Evolutionary conservation across 768 basidiomycete species (phyloP).

Genomic region (Trametes maxima): DNA sequence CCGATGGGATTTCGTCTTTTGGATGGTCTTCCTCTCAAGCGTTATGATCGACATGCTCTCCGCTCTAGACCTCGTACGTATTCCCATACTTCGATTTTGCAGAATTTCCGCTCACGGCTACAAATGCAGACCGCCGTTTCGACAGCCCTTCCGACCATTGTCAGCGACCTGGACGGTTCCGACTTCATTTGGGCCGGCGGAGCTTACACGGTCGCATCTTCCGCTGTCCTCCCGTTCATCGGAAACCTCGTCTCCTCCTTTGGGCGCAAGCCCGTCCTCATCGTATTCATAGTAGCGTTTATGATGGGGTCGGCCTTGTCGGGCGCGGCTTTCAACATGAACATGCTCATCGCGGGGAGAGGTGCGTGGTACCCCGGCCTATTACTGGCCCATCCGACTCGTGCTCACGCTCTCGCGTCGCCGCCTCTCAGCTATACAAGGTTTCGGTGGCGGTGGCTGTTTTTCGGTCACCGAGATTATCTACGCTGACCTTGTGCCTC

Average conservation of each 20-base stretch:
- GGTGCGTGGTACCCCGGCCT: conserved; percentile 35
- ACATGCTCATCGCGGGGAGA: conserved; percentile 43
- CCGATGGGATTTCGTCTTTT: conserved; percentile 12
- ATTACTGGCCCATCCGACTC: conserved; percentile 44
- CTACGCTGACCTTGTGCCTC: conserved; percentile 29
- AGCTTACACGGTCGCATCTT: conserved; percentile 38
- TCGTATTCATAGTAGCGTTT: conserved; percentile 36
- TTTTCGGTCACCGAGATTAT: conserved; percentile 27
- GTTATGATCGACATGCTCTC: conserved; percentile 17
- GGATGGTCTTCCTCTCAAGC: conserved; percentile 18
- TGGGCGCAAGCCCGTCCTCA: conserved; percentile 37
- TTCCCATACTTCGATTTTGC: background rate
- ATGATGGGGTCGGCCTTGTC: conserved; percentile 43
- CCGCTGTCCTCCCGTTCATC: conserved; percentile 37
- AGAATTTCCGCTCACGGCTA: background rate
- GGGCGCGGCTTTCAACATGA: conserved; percentile 42
- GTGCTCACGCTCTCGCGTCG: background rate
- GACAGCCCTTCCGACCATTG: conserved; percentile 28
- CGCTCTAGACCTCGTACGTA: conserved; percentile 17
- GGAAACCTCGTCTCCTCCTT: conserved; percentile 36
- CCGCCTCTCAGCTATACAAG: conserved; percentile 24
- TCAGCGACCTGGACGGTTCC: conserved; percentile 25
- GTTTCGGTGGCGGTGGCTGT: conserved; percentile 29
- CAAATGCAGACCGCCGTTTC: conserved; percentile 21
- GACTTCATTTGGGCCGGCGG: conserved; percentile 29